Base-by-base conservation (phyloP, 176 grass and related monocot species). In the Ensete ventricosum region DNA sequence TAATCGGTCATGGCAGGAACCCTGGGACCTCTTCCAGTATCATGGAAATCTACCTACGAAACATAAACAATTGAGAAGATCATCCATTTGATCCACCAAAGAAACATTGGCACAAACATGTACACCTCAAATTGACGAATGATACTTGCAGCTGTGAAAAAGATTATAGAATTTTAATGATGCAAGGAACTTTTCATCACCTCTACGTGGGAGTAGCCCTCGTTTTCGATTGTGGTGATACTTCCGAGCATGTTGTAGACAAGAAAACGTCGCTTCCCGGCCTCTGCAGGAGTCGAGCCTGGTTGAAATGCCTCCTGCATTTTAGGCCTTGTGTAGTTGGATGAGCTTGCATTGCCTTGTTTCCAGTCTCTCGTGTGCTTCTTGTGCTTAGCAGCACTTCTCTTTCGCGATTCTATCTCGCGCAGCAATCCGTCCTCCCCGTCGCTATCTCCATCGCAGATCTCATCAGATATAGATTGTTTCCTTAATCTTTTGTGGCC, bases 1-100 rank as follows among this genome's bases (percentile, higher is more conserved):
- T 92, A 92, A 79, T 97, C 94, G 14, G 79, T 89, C 94, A 97
- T 93, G 51, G 94, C 84, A 90, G 94, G 90, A 78, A 97, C 86
- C 77, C 94, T 91, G 67, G 94, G 88, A 57, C 94, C 94, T 85
- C 90, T 93, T 88, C 94, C 88, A 51, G 94, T 97, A 84, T 97
- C 94, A 80, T 97, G 90, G 51, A 97, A 97, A 43, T 97, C 94
- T 64, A 97, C 86, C 94, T 97, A 81, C 14, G 86, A 81, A 77
- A 76, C 67, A 68, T 13, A 14, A 6, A 54, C 63, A 17, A 13
- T 79, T 77, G 67, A 29, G 68, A 78, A 75, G 19, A 52, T 54
- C 63, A 23, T 34, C 60, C 43, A 75, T 54, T 1, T 53, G 73
- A 82, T 34, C 21, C 2, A 8, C 13, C 13, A 9, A 5, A 14